A percentile compares a stretch with the other conserved stretches of the same genome.
Evolutionary conservation across 176 grass and related monocot genomes (phyloP).

Genomic region (Avena sativa): DNA sequence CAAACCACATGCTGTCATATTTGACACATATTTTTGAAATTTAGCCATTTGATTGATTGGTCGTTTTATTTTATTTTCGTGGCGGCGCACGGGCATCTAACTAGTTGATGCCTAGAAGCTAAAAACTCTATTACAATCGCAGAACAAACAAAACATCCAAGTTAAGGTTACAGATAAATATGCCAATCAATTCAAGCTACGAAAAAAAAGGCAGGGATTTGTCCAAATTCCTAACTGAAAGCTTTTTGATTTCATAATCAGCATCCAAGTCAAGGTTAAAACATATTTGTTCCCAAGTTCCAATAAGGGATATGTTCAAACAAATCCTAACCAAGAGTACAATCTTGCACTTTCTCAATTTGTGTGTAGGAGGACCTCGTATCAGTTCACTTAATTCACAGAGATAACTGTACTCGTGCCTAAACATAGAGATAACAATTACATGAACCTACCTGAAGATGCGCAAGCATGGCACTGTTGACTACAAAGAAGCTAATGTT

Average conservation of each 20-base stretch:
- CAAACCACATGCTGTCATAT: too few relatives aligned
- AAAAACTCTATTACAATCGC: neutral
- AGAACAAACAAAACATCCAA: conserved; percentile 15
- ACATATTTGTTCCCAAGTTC: neutral
- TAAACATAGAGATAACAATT: neutral
- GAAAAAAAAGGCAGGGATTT: neutral
- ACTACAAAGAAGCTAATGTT: neutral
- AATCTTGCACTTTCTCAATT: neutral
- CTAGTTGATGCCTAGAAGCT: neutral
- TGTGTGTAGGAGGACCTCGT: neutral
- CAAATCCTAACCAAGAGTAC: conserved; percentile 12
- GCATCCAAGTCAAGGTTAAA: neutral
- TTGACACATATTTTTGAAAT: too few relatives aligned
- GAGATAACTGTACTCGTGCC: neutral
- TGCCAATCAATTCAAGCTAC: neutral
- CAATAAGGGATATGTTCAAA: neutral
- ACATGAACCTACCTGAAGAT: conserved; percentile 12
- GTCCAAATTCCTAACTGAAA: neutral
- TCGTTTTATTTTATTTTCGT: too few relatives aligned
- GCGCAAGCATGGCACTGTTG: neutral
- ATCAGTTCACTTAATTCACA: neutral
- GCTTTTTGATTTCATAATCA: neutral
- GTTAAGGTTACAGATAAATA: conserved; percentile 16
- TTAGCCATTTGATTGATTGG: too few relatives aligned
- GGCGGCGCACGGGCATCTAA: too few relatives aligned